Evolutionary conservation across 306 rosid genomes (phyloP), one percentile per base, ranked within the genome.

Genomic region (Ziziphus jujuba): DNA sequence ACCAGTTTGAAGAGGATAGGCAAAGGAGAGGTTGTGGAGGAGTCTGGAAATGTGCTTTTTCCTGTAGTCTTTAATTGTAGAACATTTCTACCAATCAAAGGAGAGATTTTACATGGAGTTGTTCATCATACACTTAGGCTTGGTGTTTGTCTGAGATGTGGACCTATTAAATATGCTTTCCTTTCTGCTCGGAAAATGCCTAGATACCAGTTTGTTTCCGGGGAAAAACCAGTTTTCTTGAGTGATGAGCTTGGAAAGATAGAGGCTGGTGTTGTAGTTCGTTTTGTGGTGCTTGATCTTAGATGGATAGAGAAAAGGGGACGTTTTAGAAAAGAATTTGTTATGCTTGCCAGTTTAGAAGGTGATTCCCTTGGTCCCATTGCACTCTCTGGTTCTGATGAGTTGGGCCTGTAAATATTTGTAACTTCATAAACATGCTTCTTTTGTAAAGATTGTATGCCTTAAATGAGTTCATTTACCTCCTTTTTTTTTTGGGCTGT

Each of bases 351-450:
- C 53, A 79, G 66, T 61, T 45, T 82, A 54, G 84, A 59, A 17
- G 87, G 87, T 55, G 83, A 79, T 55, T 65, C 66, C 13, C 87
- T 82, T 65, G 84, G 87, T 17, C 82, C 87, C 40, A 65, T 82
- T 66, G 40, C 80, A 4, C 48, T 65, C 25, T 40, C 74, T 8
- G 85, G 78, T 12, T 73, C 80, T 22, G 75, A 56, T 61, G 82
- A 75, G 14, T 44, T 74, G 28, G 72, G 66, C 64, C 40, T 70
- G 67, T 77, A 69, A 69, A 61, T 33, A 33, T 44, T 58, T 22
- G 40, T 3, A 2, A 49, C 45, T 47, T 51, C 13, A 61, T 34
- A 49, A 49, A 60, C 45, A 17, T 49, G 52, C 33, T 62, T 63
- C 51, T 40, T 36, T 5, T 72, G 76, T 64, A 52, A 59, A 73